These are phyloP conservation scores for Paraphaeosphaeria minitans DNA, from an alignment of 2,329 filamentous ascomycete species.

Conservation along the genomic window DNA sequence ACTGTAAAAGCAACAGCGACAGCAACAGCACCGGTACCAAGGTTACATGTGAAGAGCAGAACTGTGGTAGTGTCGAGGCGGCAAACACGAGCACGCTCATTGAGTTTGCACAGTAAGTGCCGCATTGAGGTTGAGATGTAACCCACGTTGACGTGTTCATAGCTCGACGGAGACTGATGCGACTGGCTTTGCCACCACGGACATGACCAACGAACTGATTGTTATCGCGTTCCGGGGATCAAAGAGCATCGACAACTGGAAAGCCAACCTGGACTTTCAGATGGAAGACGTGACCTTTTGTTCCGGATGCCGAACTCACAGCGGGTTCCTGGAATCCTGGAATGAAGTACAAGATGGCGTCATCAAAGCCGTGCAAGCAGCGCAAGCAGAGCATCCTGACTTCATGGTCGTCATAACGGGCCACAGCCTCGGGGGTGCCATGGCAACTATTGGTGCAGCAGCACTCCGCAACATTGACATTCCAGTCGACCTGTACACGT, in stretches of 20 bases:
- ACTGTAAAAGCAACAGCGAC: slow-evolving; percentile 58
- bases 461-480: slow-evolving; percentile 59
- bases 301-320: slow-evolving; percentile 58
- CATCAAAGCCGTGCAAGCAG: slow-evolving; percentile 52
- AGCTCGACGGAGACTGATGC: slow-evolving; percentile 48
- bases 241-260: slow-evolving; percentile 64
- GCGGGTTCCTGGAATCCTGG: slow-evolving; percentile 67
- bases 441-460: slow-evolving; percentile 65
- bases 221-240: slow-evolving; percentile 67
- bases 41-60: slow-evolving; percentile 52
- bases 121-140: neutral
- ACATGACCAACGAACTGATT: slow-evolving; percentile 58
- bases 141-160: slow-evolving; percentile 8
- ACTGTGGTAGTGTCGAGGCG: slow-evolving; percentile 56
- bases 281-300: slow-evolving; percentile 50
- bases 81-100: slow-evolving; percentile 53
- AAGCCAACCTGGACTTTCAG: slow-evolving; percentile 59
- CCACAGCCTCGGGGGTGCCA: slow-evolving; percentile 70
- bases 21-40: slow-evolving; percentile 52
- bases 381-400: slow-evolving; percentile 54
- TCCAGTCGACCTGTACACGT: slow-evolving; percentile 65
- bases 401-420: slow-evolving; percentile 66
- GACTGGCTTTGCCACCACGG: slow-evolving; percentile 55
- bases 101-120: slow-evolving; percentile 56
- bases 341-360: slow-evolving; percentile 55